Evolutionary conservation across 768 basidiomycete species (phyloP), one percentile per base, ranked within the genome.

Genomic region (Termitomyces sp.): DNA sequence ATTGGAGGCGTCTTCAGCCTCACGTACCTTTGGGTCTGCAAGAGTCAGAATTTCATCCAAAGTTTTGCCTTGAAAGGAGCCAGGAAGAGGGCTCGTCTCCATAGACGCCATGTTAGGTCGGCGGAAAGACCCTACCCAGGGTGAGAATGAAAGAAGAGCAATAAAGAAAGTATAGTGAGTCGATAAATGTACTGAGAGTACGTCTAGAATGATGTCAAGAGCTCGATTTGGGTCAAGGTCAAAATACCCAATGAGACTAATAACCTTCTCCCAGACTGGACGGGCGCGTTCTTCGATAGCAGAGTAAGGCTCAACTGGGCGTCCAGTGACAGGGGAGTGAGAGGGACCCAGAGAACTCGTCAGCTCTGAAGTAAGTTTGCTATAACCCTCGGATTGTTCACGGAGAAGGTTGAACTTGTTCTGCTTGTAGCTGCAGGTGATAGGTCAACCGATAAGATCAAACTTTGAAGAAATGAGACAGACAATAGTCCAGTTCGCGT

Each of bases 391-490:
- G 0, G 95, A 95, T 68, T 97, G 93, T 76, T 99, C 97, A 42
- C 97, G 89, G 15, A 98, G 84, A 43, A 99, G 84, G 71, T 98
- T 99, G 80, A 96, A 96, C 75, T 98, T 99, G 77, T 94, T 94
- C 74, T 99, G 96, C 73, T 94, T 95, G 79, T 95, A 96, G 72
- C 93, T 96, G 70, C n/a, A 57, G 17, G 31, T 31, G 52, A n/a
- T 40, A 60, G 31, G 29, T 55, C 46, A 50, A 57, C 56, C 36
- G 63, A 48, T 29, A 60, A 43, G 56, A 48, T 45, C 7, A 46
- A 5, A 40, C 9, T 43, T 3, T n/a, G 37, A 10, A 49, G 36
- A 42, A 42, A 38, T 51, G 49, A 8, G 60, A 83, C 92, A 74
- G 72, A 93, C 92, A 92, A 92, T 55, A 93, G 77, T 15, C 86